phyloP scores from a whole-genome alignment of 306 rosid genomes.

The Myrica gale region DNA sequence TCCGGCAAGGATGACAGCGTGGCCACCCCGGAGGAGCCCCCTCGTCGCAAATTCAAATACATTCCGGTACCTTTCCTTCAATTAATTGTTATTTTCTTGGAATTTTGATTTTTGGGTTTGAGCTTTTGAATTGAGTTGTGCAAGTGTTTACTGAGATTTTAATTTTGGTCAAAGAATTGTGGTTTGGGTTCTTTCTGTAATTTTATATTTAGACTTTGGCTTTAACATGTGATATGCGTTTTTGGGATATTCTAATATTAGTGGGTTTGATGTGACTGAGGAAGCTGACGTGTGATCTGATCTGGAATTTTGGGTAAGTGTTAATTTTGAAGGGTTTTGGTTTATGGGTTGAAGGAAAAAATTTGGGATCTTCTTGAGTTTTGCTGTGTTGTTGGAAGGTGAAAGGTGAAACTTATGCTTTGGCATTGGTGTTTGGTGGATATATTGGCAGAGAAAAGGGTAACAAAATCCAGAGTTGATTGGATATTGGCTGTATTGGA shows the following conservation, averaged over 20 bases:
- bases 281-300: not conserved
- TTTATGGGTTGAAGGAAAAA: not conserved
- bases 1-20: conserved; percentile 33
- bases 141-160: not conserved
- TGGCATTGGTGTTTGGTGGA: not conserved
- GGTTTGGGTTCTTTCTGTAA: not conserved
- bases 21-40: conserved; percentile 57
- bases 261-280: not conserved
- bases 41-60: conserved; percentile 83
- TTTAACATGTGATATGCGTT: not conserved
- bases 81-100: not conserved
- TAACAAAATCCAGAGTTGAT: not conserved
- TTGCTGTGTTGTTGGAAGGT: not conserved
- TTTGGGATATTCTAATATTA: conserved; percentile 4
- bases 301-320: not conserved
- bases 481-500: not conserved
- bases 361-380: not conserved
- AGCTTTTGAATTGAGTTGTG: not conserved
- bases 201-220: not conserved
- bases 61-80: conserved; percentile 58
- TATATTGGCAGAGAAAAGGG: not conserved
- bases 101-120: not conserved
- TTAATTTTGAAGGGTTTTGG: not conserved
- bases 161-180: not conserved
- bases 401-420: not conserved